Evolutionary conservation across 1,139 yeast species (phyloP).

Genomic region (Saccharomyces hybrid): DNA sequence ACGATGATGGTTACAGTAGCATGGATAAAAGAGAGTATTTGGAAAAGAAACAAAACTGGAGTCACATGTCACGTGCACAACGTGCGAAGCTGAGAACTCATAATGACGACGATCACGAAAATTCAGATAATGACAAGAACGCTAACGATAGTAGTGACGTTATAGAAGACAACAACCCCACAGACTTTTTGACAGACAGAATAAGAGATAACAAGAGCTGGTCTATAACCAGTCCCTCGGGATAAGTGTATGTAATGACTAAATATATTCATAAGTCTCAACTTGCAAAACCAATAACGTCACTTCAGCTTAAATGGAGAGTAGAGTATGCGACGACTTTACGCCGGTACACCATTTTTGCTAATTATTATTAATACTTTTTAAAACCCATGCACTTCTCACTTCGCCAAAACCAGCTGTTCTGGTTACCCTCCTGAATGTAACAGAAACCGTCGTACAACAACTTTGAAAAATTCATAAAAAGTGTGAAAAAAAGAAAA

Average conservation of each 20-base stretch:
- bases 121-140: not conserved
- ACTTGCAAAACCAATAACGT: not conserved
- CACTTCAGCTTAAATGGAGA: not conserved
- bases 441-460: not conserved
- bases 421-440: not conserved
- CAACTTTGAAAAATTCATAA: not conserved
- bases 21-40: constrained; percentile 17
- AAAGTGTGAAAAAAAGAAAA: not conserved
- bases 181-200: constrained; percentile 1
- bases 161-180: not conserved
- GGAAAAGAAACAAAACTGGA: constrained; percentile 12
- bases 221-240: not conserved
- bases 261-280: not conserved
- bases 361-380: too few relatives aligned
- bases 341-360: not conserved
- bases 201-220: constrained; percentile 6
- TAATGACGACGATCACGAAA: not conserved
- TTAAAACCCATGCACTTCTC: constrained; percentile 1
- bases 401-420: not conserved
- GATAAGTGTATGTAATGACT: not conserved
- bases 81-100: constrained; percentile 4
- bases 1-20: constrained; percentile 8
- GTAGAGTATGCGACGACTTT: not conserved
- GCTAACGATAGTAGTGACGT: not conserved
- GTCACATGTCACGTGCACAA: constrained; percentile 4